Evolutionary conservation across 2,329 filamentous ascomycete genomes (phyloP).

Genomic region (Paecilomyces sp.): DNA sequence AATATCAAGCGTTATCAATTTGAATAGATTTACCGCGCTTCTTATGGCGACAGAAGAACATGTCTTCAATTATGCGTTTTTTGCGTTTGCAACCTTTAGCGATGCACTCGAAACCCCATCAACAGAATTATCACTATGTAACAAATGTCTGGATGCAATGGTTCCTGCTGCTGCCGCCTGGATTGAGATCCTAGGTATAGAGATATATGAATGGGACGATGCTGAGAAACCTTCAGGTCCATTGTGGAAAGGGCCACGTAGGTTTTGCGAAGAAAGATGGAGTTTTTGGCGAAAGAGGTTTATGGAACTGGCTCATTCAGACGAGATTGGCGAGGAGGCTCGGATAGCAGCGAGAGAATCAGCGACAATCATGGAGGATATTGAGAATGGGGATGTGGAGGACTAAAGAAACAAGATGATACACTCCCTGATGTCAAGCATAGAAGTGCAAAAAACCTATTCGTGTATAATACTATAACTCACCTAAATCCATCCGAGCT

Average conservation of each 20-base stretch:
- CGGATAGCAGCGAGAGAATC: background rate
- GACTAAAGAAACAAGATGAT: background rate
- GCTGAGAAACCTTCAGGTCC: background rate
- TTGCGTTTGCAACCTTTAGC: too few relatives aligned
- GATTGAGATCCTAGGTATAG: constrained; percentile 8
- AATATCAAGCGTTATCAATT: too few relatives aligned
- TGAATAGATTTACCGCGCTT: too few relatives aligned
- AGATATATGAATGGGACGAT: constrained; percentile 10
- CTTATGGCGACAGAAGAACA: too few relatives aligned
- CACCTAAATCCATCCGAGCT: too few relatives aligned
- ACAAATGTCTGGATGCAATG: constrained; percentile 2
- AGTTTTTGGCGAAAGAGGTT: background rate
- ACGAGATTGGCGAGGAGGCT: background rate
- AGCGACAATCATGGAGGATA: background rate
- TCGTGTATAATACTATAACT: too few relatives aligned
- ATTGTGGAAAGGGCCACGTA: background rate
- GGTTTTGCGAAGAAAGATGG: background rate
- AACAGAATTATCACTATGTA: background rate
- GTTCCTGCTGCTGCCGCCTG: constrained; percentile 7
- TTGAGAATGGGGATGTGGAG: background rate
- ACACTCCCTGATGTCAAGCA: too few relatives aligned
- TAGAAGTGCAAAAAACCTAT: too few relatives aligned
- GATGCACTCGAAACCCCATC: too few relatives aligned
- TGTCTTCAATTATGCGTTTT: too few relatives aligned
- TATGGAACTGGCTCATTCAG: background rate